Percentiles rank a stretch among this genome's conserved stretches.
phyloP scores from a whole-genome alignment of 1,284 basidiomycete species.

The Apiotrichum laibachii region DNA sequence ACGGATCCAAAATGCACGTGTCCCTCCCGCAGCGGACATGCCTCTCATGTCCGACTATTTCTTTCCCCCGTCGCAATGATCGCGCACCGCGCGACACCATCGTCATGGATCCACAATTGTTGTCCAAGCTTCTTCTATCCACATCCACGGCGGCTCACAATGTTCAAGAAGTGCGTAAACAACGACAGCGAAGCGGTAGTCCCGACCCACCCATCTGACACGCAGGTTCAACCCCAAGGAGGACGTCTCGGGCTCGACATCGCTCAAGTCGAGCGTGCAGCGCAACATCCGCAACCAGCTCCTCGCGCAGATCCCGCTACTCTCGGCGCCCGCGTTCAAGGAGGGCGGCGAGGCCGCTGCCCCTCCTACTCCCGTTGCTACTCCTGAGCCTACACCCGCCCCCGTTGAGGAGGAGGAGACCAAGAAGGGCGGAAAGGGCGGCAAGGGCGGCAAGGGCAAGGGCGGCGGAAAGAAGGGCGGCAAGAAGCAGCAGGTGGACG shows the following conservation, averaged over 20 bases:
- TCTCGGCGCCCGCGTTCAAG: slow-evolving; percentile 44
- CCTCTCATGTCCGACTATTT: too few relatives aligned
- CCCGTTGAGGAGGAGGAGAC: slow-evolving; percentile 15
- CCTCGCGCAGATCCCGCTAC: slow-evolving; percentile 78
- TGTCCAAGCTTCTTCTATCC: too few relatives aligned
- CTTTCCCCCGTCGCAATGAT: too few relatives aligned
- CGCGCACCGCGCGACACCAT: too few relatives aligned
- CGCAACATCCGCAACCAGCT: slow-evolving; percentile 78
- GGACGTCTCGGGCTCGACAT: slow-evolving; percentile 89
- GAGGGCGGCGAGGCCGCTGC: slow-evolving; percentile 19
- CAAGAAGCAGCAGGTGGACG: slow-evolving; percentile 34
- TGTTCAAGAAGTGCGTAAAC: too few relatives aligned
- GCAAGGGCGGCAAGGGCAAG: slow-evolving; percentile 48
- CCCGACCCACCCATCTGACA: background rate
- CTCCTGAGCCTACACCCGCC: slow-evolving; percentile 9
- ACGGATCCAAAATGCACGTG: too few relatives aligned
- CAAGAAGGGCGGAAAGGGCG: slow-evolving; percentile 30
- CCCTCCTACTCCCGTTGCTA: slow-evolving; percentile 14
- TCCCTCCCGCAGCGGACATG: too few relatives aligned
- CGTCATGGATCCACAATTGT: too few relatives aligned
- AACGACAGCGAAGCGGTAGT: too few relatives aligned
- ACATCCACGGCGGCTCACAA: too few relatives aligned
- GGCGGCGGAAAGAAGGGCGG: slow-evolving; percentile 40
- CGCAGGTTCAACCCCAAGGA: slow-evolving; percentile 78
- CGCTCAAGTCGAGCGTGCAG: slow-evolving; percentile 91